Conservation (phyloP, 805 yeast genomes). For the Ascoidea asiatica region DNA sequence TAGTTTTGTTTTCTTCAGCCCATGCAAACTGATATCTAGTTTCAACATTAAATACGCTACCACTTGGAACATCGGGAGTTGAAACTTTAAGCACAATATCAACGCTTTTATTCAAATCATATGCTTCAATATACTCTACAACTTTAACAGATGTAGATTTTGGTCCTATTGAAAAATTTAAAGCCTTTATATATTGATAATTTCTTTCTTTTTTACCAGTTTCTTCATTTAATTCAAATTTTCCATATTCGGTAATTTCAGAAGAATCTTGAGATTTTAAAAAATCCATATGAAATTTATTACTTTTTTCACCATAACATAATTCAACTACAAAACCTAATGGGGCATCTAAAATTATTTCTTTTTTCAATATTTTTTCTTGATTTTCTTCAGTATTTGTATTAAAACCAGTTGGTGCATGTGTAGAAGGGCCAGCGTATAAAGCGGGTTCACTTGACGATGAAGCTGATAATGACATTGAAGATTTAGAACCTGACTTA, state of each 20-base stretch:
- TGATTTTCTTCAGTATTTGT: constrained; percentile 29
- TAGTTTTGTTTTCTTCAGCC: constrained; percentile 51
- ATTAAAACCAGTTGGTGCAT: constrained; percentile 40
- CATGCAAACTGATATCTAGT: constrained; percentile 67
- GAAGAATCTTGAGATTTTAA: constrained; percentile 24
- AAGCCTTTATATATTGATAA: constrained; percentile 59
- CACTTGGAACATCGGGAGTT: constrained; percentile 96
- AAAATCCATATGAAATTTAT: constrained; percentile 27
- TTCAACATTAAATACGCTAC: constrained; percentile 61
- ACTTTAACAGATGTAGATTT: constrained; percentile 67
- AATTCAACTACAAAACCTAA: constrained; percentile 62
- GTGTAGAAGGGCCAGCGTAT: constrained; percentile 62
- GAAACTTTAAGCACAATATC: constrained; percentile 47
- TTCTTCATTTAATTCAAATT: constrained; percentile 22
- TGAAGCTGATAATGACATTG: background rate
- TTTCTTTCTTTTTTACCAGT: constrained; percentile 30
- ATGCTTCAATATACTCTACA: constrained; percentile 41
- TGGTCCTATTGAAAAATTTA: constrained; percentile 82
- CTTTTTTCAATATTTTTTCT: constrained; percentile 38
- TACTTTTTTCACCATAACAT: constrained; percentile 50
- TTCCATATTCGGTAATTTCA: constrained; percentile 21
- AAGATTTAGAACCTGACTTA: too few relatives aligned
- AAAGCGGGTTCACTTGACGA: constrained; percentile 15
- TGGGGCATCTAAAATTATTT: constrained; percentile 49
- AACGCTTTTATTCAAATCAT: constrained; percentile 40